Evolutionary conservation across 2,329 filamentous ascomycete species (phyloP).

Genomic region (Colletotrichum tropicicola): DNA sequence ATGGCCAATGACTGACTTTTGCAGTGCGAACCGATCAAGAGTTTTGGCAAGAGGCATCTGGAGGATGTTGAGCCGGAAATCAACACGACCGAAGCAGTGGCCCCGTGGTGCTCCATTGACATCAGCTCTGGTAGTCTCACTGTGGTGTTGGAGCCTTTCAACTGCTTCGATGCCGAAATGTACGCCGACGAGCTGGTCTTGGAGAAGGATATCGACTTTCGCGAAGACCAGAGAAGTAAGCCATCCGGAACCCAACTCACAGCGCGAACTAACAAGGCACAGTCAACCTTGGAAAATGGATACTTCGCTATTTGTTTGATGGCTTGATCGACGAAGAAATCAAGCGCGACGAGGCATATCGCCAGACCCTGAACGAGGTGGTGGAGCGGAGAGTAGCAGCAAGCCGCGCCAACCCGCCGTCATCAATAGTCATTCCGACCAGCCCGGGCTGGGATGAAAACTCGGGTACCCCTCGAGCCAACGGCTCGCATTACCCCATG

Average conservation of each 20-base stretch:
- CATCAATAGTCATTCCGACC: constrained; percentile 61
- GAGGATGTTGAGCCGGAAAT: constrained; percentile 90
- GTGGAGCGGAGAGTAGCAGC: constrained; percentile 66
- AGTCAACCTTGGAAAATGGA: constrained; percentile 98
- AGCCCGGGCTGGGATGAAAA: constrained; percentile 46
- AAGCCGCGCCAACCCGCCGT: constrained; percentile 66
- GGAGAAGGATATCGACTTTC: constrained; percentile 79
- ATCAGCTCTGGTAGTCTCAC: constrained; percentile 91
- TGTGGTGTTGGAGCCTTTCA: constrained; percentile 91
- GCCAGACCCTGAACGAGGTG: constrained; percentile 72
- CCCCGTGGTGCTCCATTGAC: constrained; percentile 96
- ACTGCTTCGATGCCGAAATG: constrained; percentile 96
- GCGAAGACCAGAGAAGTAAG: constrained; percentile 93
- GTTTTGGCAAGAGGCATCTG: constrained; percentile 93
- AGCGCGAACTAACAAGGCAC: neutral
- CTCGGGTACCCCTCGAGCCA: constrained; percentile 64
- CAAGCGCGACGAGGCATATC: constrained; percentile 77
- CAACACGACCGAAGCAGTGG: constrained; percentile 88
- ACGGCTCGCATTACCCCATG: constrained; percentile 66
- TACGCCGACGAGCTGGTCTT: constrained; percentile 90
- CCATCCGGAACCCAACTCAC: too few species aligned
- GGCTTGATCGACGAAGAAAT: constrained; percentile 92
- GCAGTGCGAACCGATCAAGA: constrained; percentile 85
- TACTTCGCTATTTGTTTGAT: constrained; percentile 90
- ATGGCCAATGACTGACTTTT: constrained; percentile 28